Percentiles rank a stretch among this genome's conserved stretches.
These are phyloP conservation scores for Wallemia ichthyophaga DNA, from an alignment of 1,284 basidiomycete genomes.

Conservation along the genomic window DNA sequence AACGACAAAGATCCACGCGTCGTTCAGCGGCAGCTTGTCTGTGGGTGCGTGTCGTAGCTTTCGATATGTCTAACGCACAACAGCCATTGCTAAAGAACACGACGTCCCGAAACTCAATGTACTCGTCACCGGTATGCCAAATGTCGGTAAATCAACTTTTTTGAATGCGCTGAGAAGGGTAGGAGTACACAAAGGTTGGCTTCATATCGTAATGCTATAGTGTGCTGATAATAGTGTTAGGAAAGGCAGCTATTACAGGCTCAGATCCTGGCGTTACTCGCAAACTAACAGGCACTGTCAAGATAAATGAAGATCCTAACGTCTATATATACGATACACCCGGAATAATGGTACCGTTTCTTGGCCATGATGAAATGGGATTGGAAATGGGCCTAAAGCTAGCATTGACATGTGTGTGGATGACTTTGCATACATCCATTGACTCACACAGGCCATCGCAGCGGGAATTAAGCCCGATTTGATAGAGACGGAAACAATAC, in stretches of 20 bases:
- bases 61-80: not conserved
- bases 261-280: constrained; percentile 66
- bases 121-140: constrained; percentile 87
- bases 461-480: constrained; percentile 83
- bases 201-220: not conserved
- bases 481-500: constrained; percentile 55
- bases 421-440: not conserved
- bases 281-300: constrained; percentile 48
- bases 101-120: constrained; percentile 46
- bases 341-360: constrained; percentile 84
- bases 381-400: constrained; percentile 77
- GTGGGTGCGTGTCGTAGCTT: constrained; percentile 12
- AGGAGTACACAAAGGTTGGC: constrained; percentile 56
- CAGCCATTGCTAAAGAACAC: constrained; percentile 37
- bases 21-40: constrained; percentile 18
- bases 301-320: constrained; percentile 41
- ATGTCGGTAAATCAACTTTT: constrained; percentile 86
- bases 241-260: constrained; percentile 63
- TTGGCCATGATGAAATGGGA: constrained; percentile 54
- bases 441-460: constrained; percentile 12
- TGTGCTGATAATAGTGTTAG: constrained; percentile 15
- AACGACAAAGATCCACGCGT: constrained; percentile 18
- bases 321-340: constrained; percentile 90
- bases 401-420: constrained; percentile 48
- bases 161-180: constrained; percentile 69